These are phyloP conservation scores for Gautieria morchelliformis DNA, from an alignment of 768 basidiomycete genomes.

Conservation along the genomic window DNA sequence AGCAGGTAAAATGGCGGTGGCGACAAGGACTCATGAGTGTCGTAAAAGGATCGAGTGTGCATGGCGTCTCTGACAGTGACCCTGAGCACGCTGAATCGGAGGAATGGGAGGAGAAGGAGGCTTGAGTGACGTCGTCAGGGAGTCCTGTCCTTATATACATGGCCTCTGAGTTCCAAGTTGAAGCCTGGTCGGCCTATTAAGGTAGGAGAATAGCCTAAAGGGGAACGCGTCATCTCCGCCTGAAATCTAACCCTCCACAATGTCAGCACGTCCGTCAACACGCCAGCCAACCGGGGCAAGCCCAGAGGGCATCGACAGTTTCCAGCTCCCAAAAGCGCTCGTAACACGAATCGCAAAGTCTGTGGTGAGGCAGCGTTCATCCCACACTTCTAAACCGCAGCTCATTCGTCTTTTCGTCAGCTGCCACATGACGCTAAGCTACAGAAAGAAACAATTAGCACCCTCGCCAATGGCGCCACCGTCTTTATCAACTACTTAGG, in stretches of 20 bases:
- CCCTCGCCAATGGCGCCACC: conserved; percentile 29
- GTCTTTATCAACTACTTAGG: conserved; percentile 38
- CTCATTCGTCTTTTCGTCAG: conserved; percentile 12
- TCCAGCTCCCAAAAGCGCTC: conserved; percentile 28
- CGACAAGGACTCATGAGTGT: too few relatives aligned
- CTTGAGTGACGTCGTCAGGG: too few relatives aligned
- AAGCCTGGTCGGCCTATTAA: too few relatives aligned
- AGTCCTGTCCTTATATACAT: too few relatives aligned
- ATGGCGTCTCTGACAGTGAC: too few relatives aligned
- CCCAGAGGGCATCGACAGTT: conserved; percentile 24
- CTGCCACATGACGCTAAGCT: conserved; percentile 30
- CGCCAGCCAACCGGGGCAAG: background rate
- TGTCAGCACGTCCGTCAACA: conserved; percentile 22
- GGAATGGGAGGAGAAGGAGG: too few relatives aligned
- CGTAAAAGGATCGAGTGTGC: too few relatives aligned
- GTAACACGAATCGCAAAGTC: conserved; percentile 28
- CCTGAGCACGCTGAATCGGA: too few relatives aligned
- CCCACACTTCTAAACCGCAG: background rate
- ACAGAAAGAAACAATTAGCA: conserved; percentile 31
- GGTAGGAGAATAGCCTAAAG: too few relatives aligned
- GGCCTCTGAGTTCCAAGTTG: too few relatives aligned
- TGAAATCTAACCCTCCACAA: background rate
- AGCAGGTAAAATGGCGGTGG: too few relatives aligned
- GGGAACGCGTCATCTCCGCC: background rate
- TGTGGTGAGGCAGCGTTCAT: conserved; percentile 16